Percentiles rank a stretch among this genome's conserved stretches.
Evolutionary conservation across 257 asterid species (phyloP).

Genomic region (Petunia secreta): DNA sequence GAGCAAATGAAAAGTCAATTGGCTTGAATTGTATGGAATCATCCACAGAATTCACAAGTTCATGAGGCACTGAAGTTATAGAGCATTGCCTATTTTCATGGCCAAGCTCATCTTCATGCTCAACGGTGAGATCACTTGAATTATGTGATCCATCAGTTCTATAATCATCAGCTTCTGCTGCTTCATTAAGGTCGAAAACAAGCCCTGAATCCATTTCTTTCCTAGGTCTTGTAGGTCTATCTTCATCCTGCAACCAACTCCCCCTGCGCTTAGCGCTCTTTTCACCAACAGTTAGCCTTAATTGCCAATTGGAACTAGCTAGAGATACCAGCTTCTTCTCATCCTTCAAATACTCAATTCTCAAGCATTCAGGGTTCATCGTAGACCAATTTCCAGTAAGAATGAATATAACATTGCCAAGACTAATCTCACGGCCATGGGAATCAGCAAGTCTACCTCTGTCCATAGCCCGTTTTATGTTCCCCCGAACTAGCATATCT

Average conservation of each 20-base stretch:
- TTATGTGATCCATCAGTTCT: constrained; percentile 68
- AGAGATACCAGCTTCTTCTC: constrained; percentile 48
- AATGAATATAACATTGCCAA: constrained; percentile 77
- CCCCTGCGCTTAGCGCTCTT: constrained; percentile 56
- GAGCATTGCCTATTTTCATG: constrained; percentile 46
- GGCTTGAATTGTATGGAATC: constrained; percentile 83
- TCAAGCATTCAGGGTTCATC: constrained; percentile 35
- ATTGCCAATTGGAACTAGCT: constrained; percentile 60
- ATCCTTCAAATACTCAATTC: constrained; percentile 45
- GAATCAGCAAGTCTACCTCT: constrained; percentile 81
- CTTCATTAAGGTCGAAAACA: constrained; percentile 73
- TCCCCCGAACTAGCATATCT: constrained; percentile 58
- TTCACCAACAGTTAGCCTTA: constrained; percentile 60
- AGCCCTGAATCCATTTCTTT: constrained; percentile 50
- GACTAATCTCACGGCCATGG: constrained; percentile 82
- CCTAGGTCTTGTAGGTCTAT: constrained; percentile 45
- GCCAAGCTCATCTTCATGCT: constrained; percentile 68
- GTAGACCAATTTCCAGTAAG: constrained; percentile 87
- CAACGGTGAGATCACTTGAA: constrained; percentile 78
- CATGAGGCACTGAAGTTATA: constrained; percentile 68
- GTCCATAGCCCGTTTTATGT: constrained; percentile 68
- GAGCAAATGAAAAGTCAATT: constrained; percentile 52
- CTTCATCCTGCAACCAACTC: constrained; percentile 54
- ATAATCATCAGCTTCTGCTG: constrained; percentile 51
- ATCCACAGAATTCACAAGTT: constrained; percentile 60